Conservation (phyloP, 2,329 filamentous ascomycete genomes). For the Setomelanomma holmii region DNA sequence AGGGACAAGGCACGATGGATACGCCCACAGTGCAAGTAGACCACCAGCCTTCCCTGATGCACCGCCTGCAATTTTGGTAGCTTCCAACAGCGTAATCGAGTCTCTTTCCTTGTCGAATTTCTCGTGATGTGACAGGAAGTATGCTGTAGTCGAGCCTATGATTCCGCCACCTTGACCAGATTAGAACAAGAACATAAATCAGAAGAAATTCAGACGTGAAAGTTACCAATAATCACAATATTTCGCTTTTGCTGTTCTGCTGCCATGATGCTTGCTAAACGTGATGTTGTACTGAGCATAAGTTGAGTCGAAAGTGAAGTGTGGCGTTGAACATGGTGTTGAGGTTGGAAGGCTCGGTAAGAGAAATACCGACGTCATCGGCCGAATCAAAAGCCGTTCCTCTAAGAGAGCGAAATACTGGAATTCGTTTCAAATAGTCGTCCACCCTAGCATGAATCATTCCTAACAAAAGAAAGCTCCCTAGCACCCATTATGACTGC, state of each 20-base stretch:
- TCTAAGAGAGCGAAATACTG: not conserved
- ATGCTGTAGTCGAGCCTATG: constrained; percentile 89
- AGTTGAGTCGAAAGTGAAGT: constrained; percentile 11
- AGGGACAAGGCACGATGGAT: constrained; percentile 82
- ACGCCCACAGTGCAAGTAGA: constrained; percentile 89
- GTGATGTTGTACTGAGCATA: constrained; percentile 31
- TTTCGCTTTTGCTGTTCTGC: constrained; percentile 35
- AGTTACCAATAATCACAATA: constrained; percentile 47
- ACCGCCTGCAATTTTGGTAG: constrained; percentile 82
- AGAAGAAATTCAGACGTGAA: not conserved
- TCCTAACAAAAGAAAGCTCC: not conserved
- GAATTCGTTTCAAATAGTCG: too few species aligned
- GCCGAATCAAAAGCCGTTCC: too few species aligned
- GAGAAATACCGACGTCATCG: constrained; percentile 26
- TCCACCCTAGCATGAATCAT: too few species aligned
- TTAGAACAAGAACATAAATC: constrained; percentile 1
- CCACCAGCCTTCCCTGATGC: constrained; percentile 96
- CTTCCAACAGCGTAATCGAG: constrained; percentile 85
- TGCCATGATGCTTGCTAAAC: constrained; percentile 31
- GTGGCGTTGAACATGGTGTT: constrained; percentile 16
- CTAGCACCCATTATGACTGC: not conserved
- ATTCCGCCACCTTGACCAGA: constrained; percentile 78
- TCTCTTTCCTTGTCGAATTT: constrained; percentile 77
- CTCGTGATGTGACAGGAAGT: constrained; percentile 87
- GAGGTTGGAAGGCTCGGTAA: constrained; percentile 16